Conservation (phyloP, 2,329 filamentous ascomycete species). For the Aspergillus sp. region DNA sequence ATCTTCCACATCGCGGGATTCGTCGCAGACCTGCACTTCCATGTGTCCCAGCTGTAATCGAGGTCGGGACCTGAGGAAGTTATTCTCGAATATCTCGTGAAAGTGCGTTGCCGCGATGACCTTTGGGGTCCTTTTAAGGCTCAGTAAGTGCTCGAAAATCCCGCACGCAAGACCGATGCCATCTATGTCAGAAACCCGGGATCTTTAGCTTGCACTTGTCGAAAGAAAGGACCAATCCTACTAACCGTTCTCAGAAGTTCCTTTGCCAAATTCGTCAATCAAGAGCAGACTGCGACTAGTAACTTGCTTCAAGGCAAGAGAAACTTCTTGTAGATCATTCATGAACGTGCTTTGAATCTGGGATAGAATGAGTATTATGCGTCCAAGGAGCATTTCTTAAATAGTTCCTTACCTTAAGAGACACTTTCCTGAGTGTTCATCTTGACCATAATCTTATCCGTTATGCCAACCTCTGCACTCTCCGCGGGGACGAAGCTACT, state of each 20-base stretch:
- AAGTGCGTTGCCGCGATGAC: conserved; percentile 59
- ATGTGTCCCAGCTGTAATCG: conserved; percentile 52
- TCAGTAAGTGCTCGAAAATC: conserved; percentile 52
- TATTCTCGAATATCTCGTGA: conserved; percentile 51
- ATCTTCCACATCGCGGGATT: conserved; percentile 40
- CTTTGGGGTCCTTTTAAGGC: conserved; percentile 47
- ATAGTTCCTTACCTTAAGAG: conserved; percentile 39
- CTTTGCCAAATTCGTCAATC: conserved; percentile 86
- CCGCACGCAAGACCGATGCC: conserved; percentile 59
- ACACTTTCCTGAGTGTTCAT: conserved; percentile 68
- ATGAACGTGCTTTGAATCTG: conserved; percentile 60
- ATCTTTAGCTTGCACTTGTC: background rate
- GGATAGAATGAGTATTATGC: background rate
- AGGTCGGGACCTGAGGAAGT: conserved; percentile 43
- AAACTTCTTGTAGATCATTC: conserved; percentile 83
- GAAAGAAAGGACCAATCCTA: background rate
- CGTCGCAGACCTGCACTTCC: conserved; percentile 45
- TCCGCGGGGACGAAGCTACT: conserved; percentile 76
- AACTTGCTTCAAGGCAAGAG: conserved; percentile 65
- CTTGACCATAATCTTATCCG: conserved; percentile 85
- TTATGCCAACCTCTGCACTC: conserved; percentile 70
- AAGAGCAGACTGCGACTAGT: conserved; percentile 73
- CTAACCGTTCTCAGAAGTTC: conserved; percentile 52
- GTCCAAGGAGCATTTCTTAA: background rate
- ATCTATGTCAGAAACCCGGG: conserved; percentile 34